Evolutionary conservation across 2,329 filamentous ascomycete species (phyloP).

Genomic region (Fusarium nurragi): DNA sequence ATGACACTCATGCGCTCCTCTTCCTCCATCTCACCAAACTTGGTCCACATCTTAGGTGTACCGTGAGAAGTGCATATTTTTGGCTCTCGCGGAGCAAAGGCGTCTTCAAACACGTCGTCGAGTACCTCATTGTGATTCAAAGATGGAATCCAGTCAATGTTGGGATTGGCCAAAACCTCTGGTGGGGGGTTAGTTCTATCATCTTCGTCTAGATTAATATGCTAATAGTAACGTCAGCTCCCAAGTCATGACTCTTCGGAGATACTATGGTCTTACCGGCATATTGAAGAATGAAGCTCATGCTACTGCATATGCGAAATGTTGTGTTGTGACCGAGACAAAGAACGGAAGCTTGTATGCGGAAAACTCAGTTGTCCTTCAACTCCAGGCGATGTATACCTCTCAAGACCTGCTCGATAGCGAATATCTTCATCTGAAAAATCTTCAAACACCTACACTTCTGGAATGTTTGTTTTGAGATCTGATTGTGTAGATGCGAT

Average conservation of each 20-base stretch:
- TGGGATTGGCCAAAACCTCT: constrained; percentile 4
- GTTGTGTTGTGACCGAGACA: background rate
- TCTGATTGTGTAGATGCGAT: background rate
- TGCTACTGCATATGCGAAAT: constrained; percentile 8
- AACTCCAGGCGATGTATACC: background rate
- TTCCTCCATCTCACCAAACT: constrained; percentile 24
- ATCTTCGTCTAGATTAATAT: constrained; percentile 16
- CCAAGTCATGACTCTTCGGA: background rate
- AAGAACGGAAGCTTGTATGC: background rate
- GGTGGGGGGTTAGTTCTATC: constrained; percentile 1
- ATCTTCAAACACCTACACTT: background rate
- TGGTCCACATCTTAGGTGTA: constrained; percentile 27
- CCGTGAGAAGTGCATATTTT: background rate
- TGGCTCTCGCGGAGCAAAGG: constrained; percentile 13
- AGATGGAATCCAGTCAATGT: background rate
- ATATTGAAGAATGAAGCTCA: constrained; percentile 9
- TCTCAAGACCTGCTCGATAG: background rate
- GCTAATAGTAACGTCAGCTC: constrained; percentile 2
- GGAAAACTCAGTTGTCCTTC: background rate
- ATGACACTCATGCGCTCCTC: constrained; percentile 11
- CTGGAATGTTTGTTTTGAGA: background rate
- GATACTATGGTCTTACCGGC: constrained; percentile 17
- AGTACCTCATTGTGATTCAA: constrained; percentile 2
- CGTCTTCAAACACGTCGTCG: constrained; percentile 14
- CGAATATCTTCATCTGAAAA: background rate